Evolutionary conservation across 2,329 filamentous ascomycete genomes (phyloP), one percentile per base, ranked within the genome.

Genomic region (Monosporascus ibericus): DNA sequence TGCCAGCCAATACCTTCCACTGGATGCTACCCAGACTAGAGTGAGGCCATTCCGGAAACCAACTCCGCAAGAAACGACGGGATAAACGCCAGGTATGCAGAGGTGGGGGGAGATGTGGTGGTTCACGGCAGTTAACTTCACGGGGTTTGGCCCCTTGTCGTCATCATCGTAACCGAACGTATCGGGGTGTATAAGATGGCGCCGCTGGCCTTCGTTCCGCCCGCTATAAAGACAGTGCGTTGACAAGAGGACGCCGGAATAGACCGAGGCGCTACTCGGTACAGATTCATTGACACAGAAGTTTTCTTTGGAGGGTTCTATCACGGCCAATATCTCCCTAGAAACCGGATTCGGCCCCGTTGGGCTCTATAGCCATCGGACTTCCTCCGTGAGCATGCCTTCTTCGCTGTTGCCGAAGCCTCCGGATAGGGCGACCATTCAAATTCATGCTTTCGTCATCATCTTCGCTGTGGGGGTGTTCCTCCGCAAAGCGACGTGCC

Each of bases 321-420:
- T 20, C 36, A 24, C 48, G 39, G 27, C 36, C 18, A 24, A 50
- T 42, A 24, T 48, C 49, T 24, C 49, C 49, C 55, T 65, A 77
- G 49, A 83, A 74, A 67, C 81, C 80, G 36, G 79, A 80, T 64
- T 82, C 79, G 52, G 73, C 79, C 50, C 78, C 79, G 54, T 82
- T 81, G 5, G 77, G 70, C 57, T 81, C 81, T 48, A 80, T 57
- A 4, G 72, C 71, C 77, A 82, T 83, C 5, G 79, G 78, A 58
- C 79, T 82, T 38, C 78, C 79, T 58, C 79, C 80, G 57, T 78
- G 74, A 40, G 69, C 69, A 58, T 75, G 75, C 53, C 73, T 58
- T 58, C 57, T 65, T 58, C 59, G 42, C 14, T 25, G 58, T 55
- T 72, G 72, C 25, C 75, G 75, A 52, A 76, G 70, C 50, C 75